Evolutionary conservation across 2,329 filamentous ascomycete genomes (phyloP), one percentile per base, ranked within the genome.

Genomic region (Trichoderma aggressivum): DNA sequence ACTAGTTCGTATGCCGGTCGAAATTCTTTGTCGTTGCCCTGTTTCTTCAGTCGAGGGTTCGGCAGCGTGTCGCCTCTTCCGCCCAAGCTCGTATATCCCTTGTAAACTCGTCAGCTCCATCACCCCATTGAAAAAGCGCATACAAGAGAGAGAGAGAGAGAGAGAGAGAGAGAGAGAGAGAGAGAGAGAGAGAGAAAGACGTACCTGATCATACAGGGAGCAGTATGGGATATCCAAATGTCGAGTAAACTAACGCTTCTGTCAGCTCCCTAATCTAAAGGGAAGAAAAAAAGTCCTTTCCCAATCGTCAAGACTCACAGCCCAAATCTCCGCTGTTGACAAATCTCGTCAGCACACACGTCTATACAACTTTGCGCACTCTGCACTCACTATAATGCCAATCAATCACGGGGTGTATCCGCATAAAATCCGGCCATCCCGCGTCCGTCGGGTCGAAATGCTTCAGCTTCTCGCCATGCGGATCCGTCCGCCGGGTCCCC

Each of bases 351-450:
- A 59, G 67, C 59, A 47, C 11, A 12, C 18, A 67, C 4, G 1
- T 8, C 18, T 5, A 4, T 11, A 5, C 1, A 53, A 1, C 21
- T 14, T 21, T 24, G 5, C n/a, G n/a, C 47, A 50, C 10, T 21
- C 8, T 5, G 43, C 43, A 61, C 65, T 60, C n/a, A 69, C 65
- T 69, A 81, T 98, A 97, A 80, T 96, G 93, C 96, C 96, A 99
- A 81, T 99, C 96, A 78, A 99, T 94, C 11, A 99, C 92, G 0
- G 96, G 95, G 81, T 99, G 94, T 72, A 98, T 87, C 71, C 96
- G 89, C 90, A 98, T 94, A 78, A 98, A 97, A 56, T 86, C 84
- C 43, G 96, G 96, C 96, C 96, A 99, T 2, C 91, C 94, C 43
- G 87, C 85, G 81, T 98, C 96, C 5, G 96, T 99, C 64, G 87